Percentiles rank a stretch among this genome's conserved stretches.
Evolutionary conservation across 1,284 basidiomycete species (phyloP).

Genomic region (Phellopilus nigrolimitatus): DNA sequence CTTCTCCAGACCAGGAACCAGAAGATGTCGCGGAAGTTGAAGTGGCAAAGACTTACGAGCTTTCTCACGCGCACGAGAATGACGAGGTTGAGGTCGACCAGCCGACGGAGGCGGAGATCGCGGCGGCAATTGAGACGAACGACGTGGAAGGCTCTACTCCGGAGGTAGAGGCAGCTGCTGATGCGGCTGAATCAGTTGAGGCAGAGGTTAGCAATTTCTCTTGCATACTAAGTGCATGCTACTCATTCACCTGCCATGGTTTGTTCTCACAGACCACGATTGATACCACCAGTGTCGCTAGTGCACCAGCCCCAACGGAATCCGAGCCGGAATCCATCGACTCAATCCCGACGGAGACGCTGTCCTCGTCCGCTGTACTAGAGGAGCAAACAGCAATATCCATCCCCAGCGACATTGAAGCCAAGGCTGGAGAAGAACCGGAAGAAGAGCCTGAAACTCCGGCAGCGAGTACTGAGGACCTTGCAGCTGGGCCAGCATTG

Average conservation of each 20-base stretch:
- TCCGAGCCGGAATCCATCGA: neutral
- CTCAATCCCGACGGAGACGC: neutral
- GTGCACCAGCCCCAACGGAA: neutral
- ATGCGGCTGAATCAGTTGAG: neutral
- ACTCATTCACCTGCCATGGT: too few species aligned
- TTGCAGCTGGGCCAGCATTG: too few species aligned
- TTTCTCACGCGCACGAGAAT: neutral
- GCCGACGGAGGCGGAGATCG: neutral
- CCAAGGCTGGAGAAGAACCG: neutral
- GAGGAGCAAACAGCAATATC: neutral
- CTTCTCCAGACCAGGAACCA: neutral
- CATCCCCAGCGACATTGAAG: neutral
- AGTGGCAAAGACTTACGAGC: neutral
- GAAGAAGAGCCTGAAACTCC: neutral
- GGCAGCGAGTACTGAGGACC: neutral
- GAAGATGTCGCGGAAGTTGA: neutral
- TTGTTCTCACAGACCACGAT: too few species aligned
- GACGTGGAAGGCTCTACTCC: neutral
- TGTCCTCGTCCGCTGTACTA: neutral
- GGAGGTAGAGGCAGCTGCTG: neutral
- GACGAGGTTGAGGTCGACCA: neutral
- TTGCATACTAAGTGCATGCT: too few species aligned
- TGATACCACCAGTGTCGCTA: too few species aligned
- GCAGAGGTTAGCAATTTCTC: neutral
- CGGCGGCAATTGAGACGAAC: neutral